phyloP scores from a whole-genome alignment of 176 grass and related monocot species.

The Coix lacrymajobi region DNA sequence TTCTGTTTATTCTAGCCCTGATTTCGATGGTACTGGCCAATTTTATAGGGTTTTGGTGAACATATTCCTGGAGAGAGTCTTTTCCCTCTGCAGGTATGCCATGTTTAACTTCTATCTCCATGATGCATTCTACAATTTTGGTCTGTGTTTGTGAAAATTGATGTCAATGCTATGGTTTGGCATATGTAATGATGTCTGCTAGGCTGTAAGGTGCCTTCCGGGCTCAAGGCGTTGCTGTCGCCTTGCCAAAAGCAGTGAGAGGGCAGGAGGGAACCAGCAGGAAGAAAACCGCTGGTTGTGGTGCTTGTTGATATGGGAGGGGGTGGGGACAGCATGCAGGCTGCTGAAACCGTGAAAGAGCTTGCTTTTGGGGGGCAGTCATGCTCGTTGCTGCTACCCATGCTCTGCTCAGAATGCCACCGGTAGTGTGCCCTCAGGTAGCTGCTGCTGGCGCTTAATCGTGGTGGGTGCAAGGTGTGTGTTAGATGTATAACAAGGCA shows the following conservation, averaged over 20 bases:
- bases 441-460: background rate
- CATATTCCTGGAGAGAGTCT: slow-evolving; percentile 56
- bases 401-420: background rate
- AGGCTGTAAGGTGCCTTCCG: background rate
- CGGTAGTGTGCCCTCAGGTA: background rate
- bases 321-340: too few species aligned
- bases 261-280: too few species aligned
- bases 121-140: slow-evolving; percentile 4
- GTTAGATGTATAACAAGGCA: background rate
- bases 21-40: slow-evolving; percentile 1
- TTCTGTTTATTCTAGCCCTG: slow-evolving; percentile 1
- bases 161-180: background rate
- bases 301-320: too few species aligned
- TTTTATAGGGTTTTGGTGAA: slow-evolving; percentile 64
- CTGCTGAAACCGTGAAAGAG: background rate
- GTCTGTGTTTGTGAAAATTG: slow-evolving; percentile 10
- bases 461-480: background rate
- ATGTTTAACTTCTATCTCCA: slow-evolving; percentile 20
- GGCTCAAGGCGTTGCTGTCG: background rate
- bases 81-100: slow-evolving; percentile 79
- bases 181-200: background rate
- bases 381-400: background rate
- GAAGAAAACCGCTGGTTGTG: too few species aligned
- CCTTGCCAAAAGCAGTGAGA: too few species aligned
- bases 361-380: background rate